Conservation (phyloP, 495 filamentous ascomycete species). For the Elaphomyces granulatus region DNA sequence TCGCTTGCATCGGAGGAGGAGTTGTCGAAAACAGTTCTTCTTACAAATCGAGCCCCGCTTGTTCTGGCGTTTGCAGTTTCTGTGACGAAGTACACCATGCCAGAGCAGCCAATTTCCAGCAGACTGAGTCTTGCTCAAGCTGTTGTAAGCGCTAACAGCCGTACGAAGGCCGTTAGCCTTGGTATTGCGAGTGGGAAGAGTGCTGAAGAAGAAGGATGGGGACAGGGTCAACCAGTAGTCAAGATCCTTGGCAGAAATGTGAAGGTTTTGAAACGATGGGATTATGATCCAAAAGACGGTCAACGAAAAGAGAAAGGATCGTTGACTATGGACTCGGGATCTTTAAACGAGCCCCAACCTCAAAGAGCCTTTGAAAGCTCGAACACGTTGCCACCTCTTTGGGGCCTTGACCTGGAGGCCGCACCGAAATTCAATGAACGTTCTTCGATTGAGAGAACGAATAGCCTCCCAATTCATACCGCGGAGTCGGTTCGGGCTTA, state of each 20-base stretch:
- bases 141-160: conserved; percentile 62
- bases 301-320: conserved; percentile 6
- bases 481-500: conserved; percentile 42
- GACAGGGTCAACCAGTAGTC: conserved; percentile 56
- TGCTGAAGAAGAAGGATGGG: conserved; percentile 59
- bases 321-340: not conserved
- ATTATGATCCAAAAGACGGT: conserved; percentile 50
- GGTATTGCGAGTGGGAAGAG: conserved; percentile 52
- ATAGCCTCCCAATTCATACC: conserved; percentile 47
- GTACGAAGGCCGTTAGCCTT: conserved; percentile 57
- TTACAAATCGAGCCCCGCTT: conserved; percentile 68
- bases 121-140: conserved; percentile 66
- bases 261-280: conserved; percentile 58
- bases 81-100: conserved; percentile 63
- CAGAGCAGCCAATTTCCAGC: conserved; percentile 68
- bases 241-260: conserved; percentile 58
- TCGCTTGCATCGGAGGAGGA: conserved; percentile 39
- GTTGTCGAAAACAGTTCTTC: conserved; percentile 40
- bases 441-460: conserved; percentile 11
- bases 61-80: conserved; percentile 67
- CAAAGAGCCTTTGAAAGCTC: conserved; percentile 2
- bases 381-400: conserved; percentile 44
- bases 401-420: conserved; percentile 67
- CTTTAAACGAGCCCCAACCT: not conserved
- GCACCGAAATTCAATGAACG: conserved; percentile 6